Percentiles rank a stretch among this genome's conserved stretches.
Evolutionary conservation across 176 grass and related monocot species (phyloP).

Genomic region (Zea mays): DNA sequence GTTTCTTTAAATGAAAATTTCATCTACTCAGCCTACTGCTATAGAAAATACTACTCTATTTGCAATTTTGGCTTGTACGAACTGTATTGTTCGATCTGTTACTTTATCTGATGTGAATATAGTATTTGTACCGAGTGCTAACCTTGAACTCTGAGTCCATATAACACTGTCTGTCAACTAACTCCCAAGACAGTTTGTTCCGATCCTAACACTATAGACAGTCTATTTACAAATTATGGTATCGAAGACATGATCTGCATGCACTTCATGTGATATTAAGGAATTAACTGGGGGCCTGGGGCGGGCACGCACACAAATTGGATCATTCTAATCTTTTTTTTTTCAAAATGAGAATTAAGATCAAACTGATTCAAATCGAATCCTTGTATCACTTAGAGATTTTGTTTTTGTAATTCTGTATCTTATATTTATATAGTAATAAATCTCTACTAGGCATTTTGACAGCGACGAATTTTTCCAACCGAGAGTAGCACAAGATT

Average conservation of each 20-base stretch:
- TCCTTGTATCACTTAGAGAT: background rate
- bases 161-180: slow-evolving; percentile 5
- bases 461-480: background rate
- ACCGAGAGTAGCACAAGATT: background rate
- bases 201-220: no score
- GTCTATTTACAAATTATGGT: background rate
- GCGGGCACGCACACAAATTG: background rate
- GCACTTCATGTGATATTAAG: slow-evolving; percentile 34
- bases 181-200: background rate
- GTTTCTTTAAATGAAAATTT: slow-evolving; percentile 40
- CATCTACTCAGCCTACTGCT: slow-evolving; percentile 23
- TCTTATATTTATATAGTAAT: background rate
- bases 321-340: background rate
- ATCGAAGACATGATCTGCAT: slow-evolving; percentile 5
- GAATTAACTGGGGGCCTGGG: background rate
- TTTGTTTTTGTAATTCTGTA: background rate
- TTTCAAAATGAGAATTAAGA: background rate
- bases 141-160: background rate
- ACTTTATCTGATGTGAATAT: slow-evolving; percentile 23
- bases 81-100: slow-evolving; percentile 1
- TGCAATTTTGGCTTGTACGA: slow-evolving; percentile 23
- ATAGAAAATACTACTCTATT: slow-evolving; percentile 15
- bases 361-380: background rate
- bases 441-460: slow-evolving; percentile 3
- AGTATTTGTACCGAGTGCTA: slow-evolving; percentile 1